Conservation (phyloP, 2,329 filamentous ascomycete species). For the Beauveria scarabaeidicola region DNA sequence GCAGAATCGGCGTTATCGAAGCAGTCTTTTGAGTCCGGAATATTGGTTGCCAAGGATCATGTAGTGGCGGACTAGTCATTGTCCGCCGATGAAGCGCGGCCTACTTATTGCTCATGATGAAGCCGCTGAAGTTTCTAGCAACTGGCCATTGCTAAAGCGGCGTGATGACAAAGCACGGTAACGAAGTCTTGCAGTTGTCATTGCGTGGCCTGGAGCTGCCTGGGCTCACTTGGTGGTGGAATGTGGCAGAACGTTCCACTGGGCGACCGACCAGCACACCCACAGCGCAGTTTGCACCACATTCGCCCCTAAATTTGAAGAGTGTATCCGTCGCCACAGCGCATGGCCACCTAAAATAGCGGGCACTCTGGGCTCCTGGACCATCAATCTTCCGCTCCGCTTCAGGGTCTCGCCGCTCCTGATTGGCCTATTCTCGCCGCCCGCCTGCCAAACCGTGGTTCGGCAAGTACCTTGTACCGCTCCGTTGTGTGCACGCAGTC, state of each 20-base stretch:
- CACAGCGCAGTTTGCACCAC: constrained; percentile 6
- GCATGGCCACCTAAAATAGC: constrained; percentile 10
- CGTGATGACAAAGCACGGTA: constrained; percentile 1
- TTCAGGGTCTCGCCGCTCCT: constrained; percentile 20
- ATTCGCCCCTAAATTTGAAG: background rate
- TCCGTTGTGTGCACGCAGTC: background rate
- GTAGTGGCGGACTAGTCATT: background rate
- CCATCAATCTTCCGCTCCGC: constrained; percentile 30
- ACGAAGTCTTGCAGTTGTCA: background rate
- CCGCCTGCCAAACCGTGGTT: constrained; percentile 1
- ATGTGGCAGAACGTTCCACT: constrained; percentile 26
- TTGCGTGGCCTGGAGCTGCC: constrained; percentile 13
- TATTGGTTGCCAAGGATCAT: no score
- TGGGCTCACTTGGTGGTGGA: constrained; percentile 15
- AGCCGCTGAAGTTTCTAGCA: background rate
- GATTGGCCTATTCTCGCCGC: constrained; percentile 24
- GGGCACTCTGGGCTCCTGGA: constrained; percentile 20
- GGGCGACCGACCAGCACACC: background rate
- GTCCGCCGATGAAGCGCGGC: background rate
- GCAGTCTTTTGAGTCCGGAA: no score
- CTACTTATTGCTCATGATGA: background rate
- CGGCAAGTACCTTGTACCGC: constrained; percentile 10
- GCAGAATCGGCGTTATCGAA: no score
- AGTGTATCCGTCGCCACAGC: constrained; percentile 6
- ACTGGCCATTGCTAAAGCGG: background rate